Conservation (phyloP, 164 flowering plant species). For the Saururus chinensis region DNA sequence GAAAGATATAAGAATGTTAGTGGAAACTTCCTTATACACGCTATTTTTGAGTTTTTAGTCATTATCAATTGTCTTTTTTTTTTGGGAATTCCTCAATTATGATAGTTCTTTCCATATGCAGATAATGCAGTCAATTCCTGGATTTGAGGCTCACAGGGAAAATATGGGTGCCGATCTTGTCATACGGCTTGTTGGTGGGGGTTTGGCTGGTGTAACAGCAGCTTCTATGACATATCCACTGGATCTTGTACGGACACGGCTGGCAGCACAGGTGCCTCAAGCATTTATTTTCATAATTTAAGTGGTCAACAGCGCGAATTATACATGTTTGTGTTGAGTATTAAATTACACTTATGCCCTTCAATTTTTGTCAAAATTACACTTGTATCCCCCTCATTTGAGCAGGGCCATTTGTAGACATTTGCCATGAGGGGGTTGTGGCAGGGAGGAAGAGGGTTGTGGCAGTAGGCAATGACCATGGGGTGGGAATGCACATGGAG, state of each 20-base stretch:
- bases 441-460: too few relatives aligned
- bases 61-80: not conserved
- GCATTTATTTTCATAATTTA: not conserved
- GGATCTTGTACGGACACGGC: constrained; percentile 83
- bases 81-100: not conserved
- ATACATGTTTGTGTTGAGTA: too few relatives aligned
- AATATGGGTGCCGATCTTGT: constrained; percentile 26
- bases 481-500: too few relatives aligned
- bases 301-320: not conserved
- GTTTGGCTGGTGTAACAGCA: constrained; percentile 79
- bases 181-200: constrained; percentile 69
- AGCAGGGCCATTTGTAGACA: too few relatives aligned
- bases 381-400: too few relatives aligned
- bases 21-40: not conserved
- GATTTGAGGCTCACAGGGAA: constrained; percentile 28
- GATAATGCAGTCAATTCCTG: constrained; percentile 47
- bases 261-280: constrained; percentile 71
- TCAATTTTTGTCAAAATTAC: too few relatives aligned
- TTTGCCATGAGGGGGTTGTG: too few relatives aligned
- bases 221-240: constrained; percentile 72
- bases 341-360: too few relatives aligned
- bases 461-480: too few relatives aligned
- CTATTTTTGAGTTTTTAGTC: not conserved
- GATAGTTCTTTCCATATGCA: constrained; percentile 14
- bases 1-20: constrained; percentile 66